These are phyloP conservation scores for Striga asiatica DNA, from an alignment of 257 asterid species.

Conservation along the genomic window DNA sequence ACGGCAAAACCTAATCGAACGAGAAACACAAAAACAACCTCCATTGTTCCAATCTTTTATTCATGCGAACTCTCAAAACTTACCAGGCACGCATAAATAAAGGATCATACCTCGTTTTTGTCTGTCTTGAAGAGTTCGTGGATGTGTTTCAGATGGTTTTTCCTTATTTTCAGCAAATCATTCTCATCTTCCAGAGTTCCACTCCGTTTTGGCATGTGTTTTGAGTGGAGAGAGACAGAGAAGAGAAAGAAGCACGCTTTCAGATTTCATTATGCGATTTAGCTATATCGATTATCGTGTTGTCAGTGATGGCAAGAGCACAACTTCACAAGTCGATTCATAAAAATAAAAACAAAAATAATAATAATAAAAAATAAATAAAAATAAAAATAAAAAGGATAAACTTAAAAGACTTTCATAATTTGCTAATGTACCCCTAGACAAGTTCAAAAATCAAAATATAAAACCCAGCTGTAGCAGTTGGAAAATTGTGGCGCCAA, in stretches of 20 bases:
- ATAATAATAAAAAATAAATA: too few relatives aligned
- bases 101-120: conserved; percentile 19
- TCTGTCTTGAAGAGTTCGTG: conserved; percentile 3
- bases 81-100: too few relatives aligned
- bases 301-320: too few relatives aligned
- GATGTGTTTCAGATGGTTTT: neutral
- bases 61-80: too few relatives aligned
- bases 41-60: neutral
- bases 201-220: neutral
- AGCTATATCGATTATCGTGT: too few relatives aligned
- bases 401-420: too few relatives aligned
- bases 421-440: neutral
- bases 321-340: too few relatives aligned
- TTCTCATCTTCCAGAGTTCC: conserved; percentile 5
- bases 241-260: too few relatives aligned
- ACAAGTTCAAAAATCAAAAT: neutral
- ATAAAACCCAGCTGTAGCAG: neutral
- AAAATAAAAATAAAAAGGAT: too few relatives aligned
- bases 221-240: neutral
- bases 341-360: too few relatives aligned
- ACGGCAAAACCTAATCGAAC: neutral
- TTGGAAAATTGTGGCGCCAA: neutral
- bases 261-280: too few relatives aligned
- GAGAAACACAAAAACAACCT: conserved; percentile 12
- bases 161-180: conserved; percentile 2